A percentile compares a stretch with the other conserved stretches of the same genome.
Evolutionary conservation across 1,284 basidiomycete genomes (phyloP).

Genomic region (Acaromyces ingoldii): DNA sequence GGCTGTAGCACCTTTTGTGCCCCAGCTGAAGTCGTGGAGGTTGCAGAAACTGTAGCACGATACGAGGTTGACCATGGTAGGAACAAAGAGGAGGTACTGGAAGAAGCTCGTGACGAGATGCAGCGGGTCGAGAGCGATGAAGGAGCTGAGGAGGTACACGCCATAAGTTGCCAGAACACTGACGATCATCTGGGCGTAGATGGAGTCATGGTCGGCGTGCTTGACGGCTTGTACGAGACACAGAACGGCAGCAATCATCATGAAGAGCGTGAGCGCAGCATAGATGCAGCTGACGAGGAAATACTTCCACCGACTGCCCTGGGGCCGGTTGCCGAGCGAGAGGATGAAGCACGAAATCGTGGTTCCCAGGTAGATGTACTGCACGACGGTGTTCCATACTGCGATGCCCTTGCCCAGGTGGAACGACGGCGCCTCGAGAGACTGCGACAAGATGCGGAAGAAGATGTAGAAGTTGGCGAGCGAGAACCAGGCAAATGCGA

Average conservation of each 20-base stretch:
- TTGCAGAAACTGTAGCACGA: slow-evolving; percentile 51
- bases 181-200: slow-evolving; percentile 71
- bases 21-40: slow-evolving; percentile 42
- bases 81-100: slow-evolving; percentile 85
- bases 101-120: slow-evolving; percentile 88
- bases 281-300: slow-evolving; percentile 71
- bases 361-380: slow-evolving; percentile 80
- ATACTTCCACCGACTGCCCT: slow-evolving; percentile 84
- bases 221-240: slow-evolving; percentile 34
- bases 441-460: slow-evolving; percentile 86
- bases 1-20: slow-evolving; percentile 52
- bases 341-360: slow-evolving; percentile 86
- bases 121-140: slow-evolving; percentile 85
- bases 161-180: slow-evolving; percentile 82
- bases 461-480: slow-evolving; percentile 90
- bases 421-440: slow-evolving; percentile 73
- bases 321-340: slow-evolving; percentile 93
- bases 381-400: slow-evolving; percentile 70
- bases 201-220: slow-evolving; percentile 57
- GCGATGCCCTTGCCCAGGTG: slow-evolving; percentile 65
- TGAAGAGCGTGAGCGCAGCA: slow-evolving; percentile 73
- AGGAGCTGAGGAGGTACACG: slow-evolving; percentile 55
- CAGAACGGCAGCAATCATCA: slow-evolving; percentile 56
- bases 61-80: slow-evolving; percentile 79
- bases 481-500: slow-evolving; percentile 87